These are phyloP conservation scores for Microdochium nivale DNA, from an alignment of 2,329 filamentous ascomycete species.

Conservation along the genomic window DNA sequence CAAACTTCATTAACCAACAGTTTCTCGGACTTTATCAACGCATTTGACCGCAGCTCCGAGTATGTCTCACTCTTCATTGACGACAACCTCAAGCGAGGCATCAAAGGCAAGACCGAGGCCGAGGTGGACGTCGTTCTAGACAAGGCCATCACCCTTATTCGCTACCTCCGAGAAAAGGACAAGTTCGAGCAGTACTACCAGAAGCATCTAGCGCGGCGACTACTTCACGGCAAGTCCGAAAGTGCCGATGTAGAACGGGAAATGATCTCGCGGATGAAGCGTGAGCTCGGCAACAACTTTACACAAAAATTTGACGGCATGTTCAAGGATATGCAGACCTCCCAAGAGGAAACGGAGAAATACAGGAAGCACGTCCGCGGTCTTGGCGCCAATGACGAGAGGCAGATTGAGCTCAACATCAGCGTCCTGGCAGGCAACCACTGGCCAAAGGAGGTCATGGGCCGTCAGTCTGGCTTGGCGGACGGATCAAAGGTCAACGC, in stretches of 20 bases:
- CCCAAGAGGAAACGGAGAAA: constrained; percentile 68
- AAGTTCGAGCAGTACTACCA: constrained; percentile 97
- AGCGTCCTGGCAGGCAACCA: constrained; percentile 87
- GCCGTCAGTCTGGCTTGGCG: constrained; percentile 43
- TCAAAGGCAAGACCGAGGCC: constrained; percentile 83
- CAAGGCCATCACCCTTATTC: constrained; percentile 79
- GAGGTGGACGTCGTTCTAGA: constrained; percentile 81
- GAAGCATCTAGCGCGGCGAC: constrained; percentile 81
- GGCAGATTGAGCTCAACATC: constrained; percentile 70
- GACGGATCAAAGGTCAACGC: constrained; percentile 41
- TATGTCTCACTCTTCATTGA: constrained; percentile 96
- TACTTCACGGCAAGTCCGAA: constrained; percentile 82
- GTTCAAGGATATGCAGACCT: constrained; percentile 93
- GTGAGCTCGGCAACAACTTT: constrained; percentile 90
- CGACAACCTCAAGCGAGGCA: constrained; percentile 87
- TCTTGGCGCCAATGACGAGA: constrained; percentile 42
- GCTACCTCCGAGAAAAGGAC: constrained; percentile 87
- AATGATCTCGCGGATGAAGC: constrained; percentile 95
- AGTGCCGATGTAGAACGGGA: constrained; percentile 90
- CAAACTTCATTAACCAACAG: constrained; percentile 79
- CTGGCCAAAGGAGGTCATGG: constrained; percentile 90
- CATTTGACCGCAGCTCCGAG: constrained; percentile 77
- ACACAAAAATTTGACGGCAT: constrained; percentile 91
- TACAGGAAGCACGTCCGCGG: constrained; percentile 62
- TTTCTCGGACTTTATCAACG: constrained; percentile 88